Percentiles rank a stretch among this genome's conserved stretches.
Evolutionary conservation across 805 yeast species (phyloP).

Genomic region (Yarrowia sp.): DNA sequence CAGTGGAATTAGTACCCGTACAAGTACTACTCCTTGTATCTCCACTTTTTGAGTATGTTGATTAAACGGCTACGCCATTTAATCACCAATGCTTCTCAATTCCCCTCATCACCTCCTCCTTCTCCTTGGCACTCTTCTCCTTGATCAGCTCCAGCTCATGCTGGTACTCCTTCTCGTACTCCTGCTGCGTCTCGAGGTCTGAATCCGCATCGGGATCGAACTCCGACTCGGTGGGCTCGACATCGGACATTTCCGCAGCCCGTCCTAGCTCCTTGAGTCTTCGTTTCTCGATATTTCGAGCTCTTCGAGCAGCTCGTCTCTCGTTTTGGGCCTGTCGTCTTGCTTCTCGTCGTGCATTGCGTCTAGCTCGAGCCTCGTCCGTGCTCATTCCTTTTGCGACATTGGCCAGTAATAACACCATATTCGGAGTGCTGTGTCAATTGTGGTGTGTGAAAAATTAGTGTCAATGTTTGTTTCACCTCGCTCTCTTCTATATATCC

Average conservation of each 20-base stretch:
- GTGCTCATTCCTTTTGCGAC: constrained; percentile 13
- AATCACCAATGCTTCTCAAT: constrained; percentile 14
- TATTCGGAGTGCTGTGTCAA: not conserved
- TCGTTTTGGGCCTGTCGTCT: constrained; percentile 12
- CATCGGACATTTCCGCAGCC: constrained; percentile 5
- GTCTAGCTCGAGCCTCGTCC: not conserved
- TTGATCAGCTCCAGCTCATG: constrained; percentile 4
- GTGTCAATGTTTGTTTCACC: not conserved
- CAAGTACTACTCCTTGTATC: too few relatives aligned
- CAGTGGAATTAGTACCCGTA: too few relatives aligned
- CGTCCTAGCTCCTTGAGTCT: constrained; percentile 29
- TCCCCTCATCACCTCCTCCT: constrained; percentile 6
- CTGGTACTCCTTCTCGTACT: constrained; percentile 14
- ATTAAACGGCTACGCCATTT: not conserved
- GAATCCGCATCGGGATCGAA: constrained; percentile 24
- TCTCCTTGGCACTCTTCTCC: constrained; percentile 25
- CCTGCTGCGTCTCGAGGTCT: constrained; percentile 15
- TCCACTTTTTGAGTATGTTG: too few relatives aligned
- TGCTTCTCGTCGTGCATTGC: not conserved
- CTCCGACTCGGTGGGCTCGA: constrained; percentile 17
- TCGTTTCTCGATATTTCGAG: constrained; percentile 4
- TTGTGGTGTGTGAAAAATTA: not conserved
- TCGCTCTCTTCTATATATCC: too few relatives aligned
- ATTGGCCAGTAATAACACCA: constrained; percentile 5
- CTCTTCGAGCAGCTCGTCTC: constrained; percentile 7